Percentiles rank a stretch among this genome's conserved stretches.
Conservation (phyloP, 805 yeast genomes). For the Lachancea cidri region DNA sequence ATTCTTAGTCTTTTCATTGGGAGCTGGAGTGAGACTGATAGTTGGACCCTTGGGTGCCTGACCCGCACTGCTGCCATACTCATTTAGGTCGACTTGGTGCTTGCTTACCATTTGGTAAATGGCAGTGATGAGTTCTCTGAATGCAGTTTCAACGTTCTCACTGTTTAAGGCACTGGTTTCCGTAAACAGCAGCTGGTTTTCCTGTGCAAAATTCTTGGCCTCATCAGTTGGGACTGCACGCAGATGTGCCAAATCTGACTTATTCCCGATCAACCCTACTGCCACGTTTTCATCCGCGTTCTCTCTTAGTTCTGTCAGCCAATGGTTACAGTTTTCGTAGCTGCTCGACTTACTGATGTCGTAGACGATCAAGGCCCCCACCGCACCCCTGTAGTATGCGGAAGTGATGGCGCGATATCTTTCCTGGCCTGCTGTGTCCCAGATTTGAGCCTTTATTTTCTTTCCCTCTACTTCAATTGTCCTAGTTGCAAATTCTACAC, state of each 20-base stretch:
- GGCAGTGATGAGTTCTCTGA: slow-evolving; percentile 86
- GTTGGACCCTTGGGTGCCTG: slow-evolving; percentile 80
- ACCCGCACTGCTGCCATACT: slow-evolving; percentile 38
- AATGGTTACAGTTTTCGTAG: slow-evolving; percentile 78
- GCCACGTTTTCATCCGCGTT: slow-evolving; percentile 94
- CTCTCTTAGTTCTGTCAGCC: slow-evolving; percentile 87
- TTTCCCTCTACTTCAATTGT: slow-evolving; percentile 84
- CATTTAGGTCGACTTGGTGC: slow-evolving; percentile 86
- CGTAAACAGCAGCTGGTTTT: slow-evolving; percentile 85
- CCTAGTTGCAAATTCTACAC: slow-evolving; percentile 97
- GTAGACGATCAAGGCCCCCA: slow-evolving; percentile 92
- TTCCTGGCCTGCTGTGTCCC: slow-evolving; percentile 99
- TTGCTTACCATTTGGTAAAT: slow-evolving; percentile 92
- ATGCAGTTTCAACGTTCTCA: slow-evolving; percentile 91
- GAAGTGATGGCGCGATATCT: slow-evolving; percentile 96
- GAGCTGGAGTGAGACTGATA: slow-evolving; percentile 87
- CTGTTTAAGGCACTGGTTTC: slow-evolving; percentile 94
- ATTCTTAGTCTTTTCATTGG: slow-evolving; percentile 64
- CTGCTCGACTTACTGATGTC: slow-evolving; percentile 89
- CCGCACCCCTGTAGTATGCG: slow-evolving; percentile 97
- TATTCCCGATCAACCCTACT: slow-evolving; percentile 89
- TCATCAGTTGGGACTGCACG: slow-evolving; percentile 98
- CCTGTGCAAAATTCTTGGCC: slow-evolving; percentile 90
- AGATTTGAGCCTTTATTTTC: slow-evolving; percentile 82
- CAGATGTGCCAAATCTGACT: slow-evolving; percentile 83